Evolutionary conservation across 2,329 filamentous ascomycete genomes (phyloP).

Genomic region (Bipolaris sorokiniana): DNA sequence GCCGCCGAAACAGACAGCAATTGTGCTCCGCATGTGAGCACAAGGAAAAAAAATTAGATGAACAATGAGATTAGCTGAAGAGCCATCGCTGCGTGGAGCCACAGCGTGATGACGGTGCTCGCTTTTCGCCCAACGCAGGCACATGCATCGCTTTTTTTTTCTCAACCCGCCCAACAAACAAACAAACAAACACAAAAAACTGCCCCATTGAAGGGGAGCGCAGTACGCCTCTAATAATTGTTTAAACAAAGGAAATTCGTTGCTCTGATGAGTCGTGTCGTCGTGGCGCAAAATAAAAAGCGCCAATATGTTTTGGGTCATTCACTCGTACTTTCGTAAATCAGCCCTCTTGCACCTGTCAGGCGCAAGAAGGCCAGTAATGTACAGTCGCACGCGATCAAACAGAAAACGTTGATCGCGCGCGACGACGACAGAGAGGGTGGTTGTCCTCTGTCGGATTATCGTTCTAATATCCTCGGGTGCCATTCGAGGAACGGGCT

Average conservation of each 20-base stretch:
- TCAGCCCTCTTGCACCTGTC: conserved; percentile 17
- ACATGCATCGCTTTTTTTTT: conserved; percentile 15
- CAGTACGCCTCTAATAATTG: conserved; percentile 32
- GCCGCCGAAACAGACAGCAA: conserved; percentile 36
- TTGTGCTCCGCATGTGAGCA: conserved; percentile 32
- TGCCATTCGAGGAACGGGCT: conserved; percentile 36
- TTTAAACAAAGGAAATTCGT: conserved; percentile 47
- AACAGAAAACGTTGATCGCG: conserved; percentile 33
- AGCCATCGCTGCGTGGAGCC: conserved; percentile 39
- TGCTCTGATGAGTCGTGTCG: conserved; percentile 30
- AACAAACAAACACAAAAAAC: conserved; percentile 20
- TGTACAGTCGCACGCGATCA: conserved; percentile 36
- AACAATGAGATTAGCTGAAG: conserved; percentile 39
- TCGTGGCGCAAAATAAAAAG: conserved; percentile 41
- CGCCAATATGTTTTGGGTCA: conserved; percentile 35
- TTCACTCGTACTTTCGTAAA: conserved; percentile 49
- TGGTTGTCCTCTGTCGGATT: conserved; percentile 6
- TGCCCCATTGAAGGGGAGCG: conserved; percentile 30
- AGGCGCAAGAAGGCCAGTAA: conserved; percentile 30
- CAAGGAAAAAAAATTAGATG: conserved; percentile 20
- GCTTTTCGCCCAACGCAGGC: conserved; percentile 22
- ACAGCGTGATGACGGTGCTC: conserved; percentile 30
- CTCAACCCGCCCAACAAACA: background rate
- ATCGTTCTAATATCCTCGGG: conserved; percentile 33
- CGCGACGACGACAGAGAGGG: conserved; percentile 37